Conservation (phyloP, 2,329 filamentous ascomycete genomes). For the Scopulariopsis brevicaulis region DNA sequence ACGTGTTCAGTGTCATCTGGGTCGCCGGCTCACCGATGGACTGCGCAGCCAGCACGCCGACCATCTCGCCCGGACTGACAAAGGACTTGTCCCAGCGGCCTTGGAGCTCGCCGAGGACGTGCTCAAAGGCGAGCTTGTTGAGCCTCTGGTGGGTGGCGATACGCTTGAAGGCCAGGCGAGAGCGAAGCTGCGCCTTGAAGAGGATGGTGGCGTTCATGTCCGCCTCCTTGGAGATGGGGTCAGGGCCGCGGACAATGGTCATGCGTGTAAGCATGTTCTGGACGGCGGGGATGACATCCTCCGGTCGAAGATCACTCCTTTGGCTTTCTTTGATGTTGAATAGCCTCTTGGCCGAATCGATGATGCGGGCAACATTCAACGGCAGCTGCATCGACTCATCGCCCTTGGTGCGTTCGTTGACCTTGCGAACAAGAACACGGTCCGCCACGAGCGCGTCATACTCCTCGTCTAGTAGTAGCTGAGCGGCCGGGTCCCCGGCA, state of each 20-base stretch:
- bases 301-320: slow-evolving; percentile 80
- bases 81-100: slow-evolving; percentile 76
- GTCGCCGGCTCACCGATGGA: slow-evolving; percentile 98
- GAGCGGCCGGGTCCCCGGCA: slow-evolving; percentile 75
- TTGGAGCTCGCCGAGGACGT: slow-evolving; percentile 83
- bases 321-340: slow-evolving; percentile 82
- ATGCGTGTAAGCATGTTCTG: slow-evolving; percentile 64
- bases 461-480: slow-evolving; percentile 78
- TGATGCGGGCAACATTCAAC: slow-evolving; percentile 81
- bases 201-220: slow-evolving; percentile 80
- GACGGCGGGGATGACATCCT: slow-evolving; percentile 75
- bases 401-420: slow-evolving; percentile 58
- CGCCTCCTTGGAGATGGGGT: slow-evolving; percentile 73
- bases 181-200: slow-evolving; percentile 86
- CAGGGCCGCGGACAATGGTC: slow-evolving; percentile 75
- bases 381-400: slow-evolving; percentile 85
- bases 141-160: slow-evolving; percentile 77
- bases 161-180: slow-evolving; percentile 83
- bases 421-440: slow-evolving; percentile 60
- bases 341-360: slow-evolving; percentile 79
- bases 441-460: slow-evolving; percentile 70
- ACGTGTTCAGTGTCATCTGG: slow-evolving; percentile 98
- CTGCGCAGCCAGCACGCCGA: slow-evolving; percentile 92
- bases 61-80: slow-evolving; percentile 95
- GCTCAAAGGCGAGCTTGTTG: slow-evolving; percentile 85